Base-by-base conservation (phyloP, 768 basidiomycete species). In the Mycena albidolilacea region DNA sequence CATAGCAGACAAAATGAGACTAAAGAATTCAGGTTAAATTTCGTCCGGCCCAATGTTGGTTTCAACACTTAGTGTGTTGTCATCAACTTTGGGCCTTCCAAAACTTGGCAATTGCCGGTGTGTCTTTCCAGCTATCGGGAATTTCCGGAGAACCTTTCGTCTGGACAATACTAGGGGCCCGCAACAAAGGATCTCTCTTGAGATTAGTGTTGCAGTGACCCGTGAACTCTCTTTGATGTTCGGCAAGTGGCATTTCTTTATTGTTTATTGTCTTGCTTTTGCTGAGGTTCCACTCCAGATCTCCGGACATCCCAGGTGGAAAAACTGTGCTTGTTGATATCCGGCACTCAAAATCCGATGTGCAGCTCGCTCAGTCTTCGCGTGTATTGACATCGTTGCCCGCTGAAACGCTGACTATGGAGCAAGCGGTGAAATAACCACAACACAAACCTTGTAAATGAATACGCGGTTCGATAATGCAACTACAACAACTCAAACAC, bases 121-220 rank as follows among this genome's bases (percentile, higher is more conserved):
- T n/a, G n/a, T n/a, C n/a, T n/a, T n/a, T n/a, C n/a, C 43, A 11
- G 39, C 37, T 12, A 19, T 58, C 30, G 11, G 12, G 55, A 57
- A 57, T 35, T 57, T 19, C n/a, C 58, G 41, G 38, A n/a, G 12
- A 7, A 52, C 5, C 48, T 60, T 68, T 19, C 37, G 23, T 23
- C 23, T 23, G 23, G 23, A 23, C 23, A 23, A 21, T 19, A 43
- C 61, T 38, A 14, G n/a, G 1, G 37, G 15, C 30, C 14, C 21
- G 37, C 59, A 46, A 52, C 58, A 30, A n/a, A 61, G 35, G 4
- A 59, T 61, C 37, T 60, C 59, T n/a, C 30, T 68, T 9, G 21
- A 52, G 12, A 21, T 68, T 68, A 68, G 43, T 52, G 67, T 68
- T 21, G 60, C 59, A 6, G 17, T n/a, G n/a, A 8, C 7, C 41